Evolutionary conservation across 176 grass and related monocot species (phyloP).

Genomic region (Alopecurus myosuroides): DNA sequence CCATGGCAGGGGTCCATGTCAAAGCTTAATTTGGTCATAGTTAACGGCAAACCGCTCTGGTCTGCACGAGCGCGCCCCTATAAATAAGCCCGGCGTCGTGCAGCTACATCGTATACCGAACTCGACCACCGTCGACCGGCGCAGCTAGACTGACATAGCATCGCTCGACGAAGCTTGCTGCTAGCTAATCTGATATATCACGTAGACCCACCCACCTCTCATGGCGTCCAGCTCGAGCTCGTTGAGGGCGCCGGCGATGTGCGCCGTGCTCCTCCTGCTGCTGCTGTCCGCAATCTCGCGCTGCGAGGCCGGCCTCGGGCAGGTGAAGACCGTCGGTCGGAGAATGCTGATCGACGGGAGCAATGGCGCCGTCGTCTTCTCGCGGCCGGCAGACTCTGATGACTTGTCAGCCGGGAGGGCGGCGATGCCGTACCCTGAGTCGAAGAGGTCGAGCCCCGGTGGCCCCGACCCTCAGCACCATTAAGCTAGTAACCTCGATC

Average conservation of each 20-base stretch:
- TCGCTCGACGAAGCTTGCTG: not conserved
- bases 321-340: not conserved
- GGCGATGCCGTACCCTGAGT: constrained; percentile 15
- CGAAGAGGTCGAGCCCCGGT: constrained; percentile 48
- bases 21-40: not conserved
- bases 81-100: not conserved
- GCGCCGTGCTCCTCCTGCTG: not conserved
- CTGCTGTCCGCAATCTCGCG: not conserved
- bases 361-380: not conserved
- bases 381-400: not conserved
- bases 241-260: not conserved
- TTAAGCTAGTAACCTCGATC: not conserved
- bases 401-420: not conserved
- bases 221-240: constrained; percentile 12
- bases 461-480: constrained; percentile 70
- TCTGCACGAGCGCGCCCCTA: not conserved
- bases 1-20: not conserved
- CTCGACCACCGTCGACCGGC: not conserved
- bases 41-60: not conserved
- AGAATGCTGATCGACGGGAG: constrained; percentile 26
- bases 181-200: not conserved
- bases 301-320: not conserved
- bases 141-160: constrained; percentile 1
- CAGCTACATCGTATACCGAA: not conserved
- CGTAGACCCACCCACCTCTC: not conserved